Conservation (phyloP, 768 basidiomycete species). For the Lactifluus piperatus region DNA sequence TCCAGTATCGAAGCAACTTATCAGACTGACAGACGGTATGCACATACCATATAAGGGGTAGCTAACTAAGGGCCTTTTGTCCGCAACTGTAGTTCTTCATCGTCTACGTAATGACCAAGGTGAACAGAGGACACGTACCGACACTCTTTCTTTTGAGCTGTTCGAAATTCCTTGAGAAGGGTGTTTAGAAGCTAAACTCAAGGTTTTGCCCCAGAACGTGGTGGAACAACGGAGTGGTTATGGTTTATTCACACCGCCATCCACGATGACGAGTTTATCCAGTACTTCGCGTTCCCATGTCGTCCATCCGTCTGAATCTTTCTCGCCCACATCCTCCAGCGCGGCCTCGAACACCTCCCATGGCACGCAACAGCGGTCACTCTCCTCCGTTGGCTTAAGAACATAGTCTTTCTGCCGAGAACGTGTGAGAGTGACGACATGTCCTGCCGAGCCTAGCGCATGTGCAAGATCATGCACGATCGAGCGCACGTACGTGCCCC, state of each 20-base stretch:
- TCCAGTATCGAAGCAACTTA: not conserved
- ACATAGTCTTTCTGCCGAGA: slow-evolving; percentile 83
- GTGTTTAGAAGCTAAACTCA: not conserved
- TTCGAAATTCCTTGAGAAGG: not conserved
- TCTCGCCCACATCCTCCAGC: slow-evolving; percentile 40
- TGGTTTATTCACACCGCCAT: slow-evolving; percentile 17
- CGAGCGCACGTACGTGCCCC: slow-evolving; percentile 94
- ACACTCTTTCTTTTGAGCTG: not conserved
- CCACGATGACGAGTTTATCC: slow-evolving; percentile 52
- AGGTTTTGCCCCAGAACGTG: not conserved
- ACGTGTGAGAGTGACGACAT: slow-evolving; percentile 85
- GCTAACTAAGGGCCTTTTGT: not conserved
- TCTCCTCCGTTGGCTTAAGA: slow-evolving; percentile 40
- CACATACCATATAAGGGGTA: not conserved
- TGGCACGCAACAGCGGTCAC: slow-evolving; percentile 55
- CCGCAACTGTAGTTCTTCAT: too few relatives aligned
- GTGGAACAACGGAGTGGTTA: not conserved
- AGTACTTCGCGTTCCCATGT: slow-evolving; percentile 83
- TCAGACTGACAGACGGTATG: not conserved
- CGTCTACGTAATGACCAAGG: not conserved
- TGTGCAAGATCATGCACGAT: slow-evolving; percentile 90
- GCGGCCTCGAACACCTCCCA: slow-evolving; percentile 71
- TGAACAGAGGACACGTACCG: not conserved
- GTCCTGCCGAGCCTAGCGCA: slow-evolving; percentile 78
- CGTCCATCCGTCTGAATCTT: slow-evolving; percentile 57